Evolutionary conservation across 2,329 filamentous ascomycete genomes (phyloP), one percentile per base, ranked within the genome.

Genomic region (Ophiosphaerella narmari): DNA sequence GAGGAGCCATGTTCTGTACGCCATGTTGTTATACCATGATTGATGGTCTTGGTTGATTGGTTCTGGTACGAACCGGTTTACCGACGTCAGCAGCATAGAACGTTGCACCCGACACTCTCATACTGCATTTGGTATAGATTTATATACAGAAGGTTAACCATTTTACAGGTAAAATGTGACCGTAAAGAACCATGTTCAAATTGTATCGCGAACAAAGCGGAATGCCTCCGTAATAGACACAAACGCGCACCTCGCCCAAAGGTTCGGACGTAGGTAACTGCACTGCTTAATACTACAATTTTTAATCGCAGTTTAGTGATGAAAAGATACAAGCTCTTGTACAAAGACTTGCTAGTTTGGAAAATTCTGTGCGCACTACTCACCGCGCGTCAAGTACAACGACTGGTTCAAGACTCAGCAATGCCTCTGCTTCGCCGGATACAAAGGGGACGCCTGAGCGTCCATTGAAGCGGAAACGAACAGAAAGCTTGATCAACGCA

Each of bases 161-260:
- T 8, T 29, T 11, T 8, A 26, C n/a, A 71, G 68, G 66, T 72
- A 24, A 72, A 70, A 53, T 72, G 69, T 37, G 63, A 72, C 48
- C 65, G 69, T 21, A 60, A 69, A 39, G 65, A 70, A 14, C 69
- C 69, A 31, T 72, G 69, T 39, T 54, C 55, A 24, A 70, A 67
- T 35, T 72, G 69, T 38, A 38, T 59, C 39, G 46, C 43, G 26
- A 55, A 63, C 7, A 65, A 65, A 43, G 51, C 52, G 7, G 54
- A 67, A 9, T 72, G 68, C 43, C 57, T 71, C n/a, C 65, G 69
- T 13, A 68, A 66, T 26, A 61, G 66, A 24, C 60, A 67, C 42
- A 68, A 67, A 40, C 59, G 62, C 14, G 44, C 55, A 43, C 57
- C 61, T 29, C 60, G 59, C 14, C 62, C 63, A 12, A 68, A 64